Conservation (phyloP, 495 filamentous ascomycete species). For the Tuber melanosporum region DNA sequence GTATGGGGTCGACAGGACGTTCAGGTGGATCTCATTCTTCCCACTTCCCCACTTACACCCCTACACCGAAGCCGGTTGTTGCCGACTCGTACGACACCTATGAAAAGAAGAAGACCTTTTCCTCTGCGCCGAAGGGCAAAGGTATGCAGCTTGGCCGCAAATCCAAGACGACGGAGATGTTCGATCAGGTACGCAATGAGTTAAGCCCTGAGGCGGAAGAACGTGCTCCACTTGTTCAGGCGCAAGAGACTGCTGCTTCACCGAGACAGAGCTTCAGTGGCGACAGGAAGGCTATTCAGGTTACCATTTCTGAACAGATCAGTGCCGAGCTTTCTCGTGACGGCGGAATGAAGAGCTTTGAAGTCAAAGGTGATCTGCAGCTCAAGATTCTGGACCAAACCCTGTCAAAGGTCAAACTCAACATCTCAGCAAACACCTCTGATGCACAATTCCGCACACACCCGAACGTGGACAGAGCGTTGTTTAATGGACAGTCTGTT, state of each 20-base stretch:
- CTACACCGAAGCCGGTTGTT: slow-evolving; percentile 63
- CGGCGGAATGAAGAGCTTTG: slow-evolving; percentile 71
- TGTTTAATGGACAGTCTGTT: slow-evolving; percentile 67
- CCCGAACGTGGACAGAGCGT: slow-evolving; percentile 82
- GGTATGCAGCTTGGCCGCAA: slow-evolving; percentile 99
- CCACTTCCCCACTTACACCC: slow-evolving; percentile 81
- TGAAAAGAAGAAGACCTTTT: slow-evolving; percentile 86
- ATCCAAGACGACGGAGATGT: slow-evolving; percentile 92
- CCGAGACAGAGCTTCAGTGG: slow-evolving; percentile 53
- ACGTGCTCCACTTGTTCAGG: slow-evolving; percentile 65
- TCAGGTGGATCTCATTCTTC: slow-evolving; percentile 60
- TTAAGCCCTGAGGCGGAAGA: slow-evolving; percentile 73
- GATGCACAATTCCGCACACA: slow-evolving; percentile 86
- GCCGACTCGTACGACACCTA: slow-evolving; percentile 85
- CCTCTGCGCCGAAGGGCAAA: slow-evolving; percentile 71
- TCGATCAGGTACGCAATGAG: slow-evolving; percentile 86
- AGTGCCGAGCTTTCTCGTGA: slow-evolving; percentile 80
- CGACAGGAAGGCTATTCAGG: slow-evolving; percentile 73
- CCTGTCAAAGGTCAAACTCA: slow-evolving; percentile 80
- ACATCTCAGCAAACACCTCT: slow-evolving; percentile 63
- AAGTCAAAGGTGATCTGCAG: slow-evolving; percentile 83
- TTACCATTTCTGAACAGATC: slow-evolving; percentile 81
- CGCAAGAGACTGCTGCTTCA: slow-evolving; percentile 54
- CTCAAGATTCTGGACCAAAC: slow-evolving; percentile 80
- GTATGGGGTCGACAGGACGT: slow-evolving; percentile 50